These are phyloP conservation scores for Auricularia cornea DNA, from an alignment of 768 basidiomycete genomes.

Conservation along the genomic window DNA sequence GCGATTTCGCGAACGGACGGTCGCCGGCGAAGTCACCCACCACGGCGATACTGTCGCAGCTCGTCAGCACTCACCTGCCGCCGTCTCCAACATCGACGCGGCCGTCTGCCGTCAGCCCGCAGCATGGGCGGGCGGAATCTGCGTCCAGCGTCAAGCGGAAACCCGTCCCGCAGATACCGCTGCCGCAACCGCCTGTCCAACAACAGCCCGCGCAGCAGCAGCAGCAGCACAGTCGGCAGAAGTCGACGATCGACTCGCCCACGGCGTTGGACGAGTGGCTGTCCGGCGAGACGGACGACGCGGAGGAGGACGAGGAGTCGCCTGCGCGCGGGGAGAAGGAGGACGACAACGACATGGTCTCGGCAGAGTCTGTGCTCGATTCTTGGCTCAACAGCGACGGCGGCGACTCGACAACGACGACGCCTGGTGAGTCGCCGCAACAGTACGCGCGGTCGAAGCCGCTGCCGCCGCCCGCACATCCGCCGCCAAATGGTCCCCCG, in stretches of 20 bases:
- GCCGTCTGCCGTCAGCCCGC: not conserved
- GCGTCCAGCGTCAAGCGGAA: not conserved
- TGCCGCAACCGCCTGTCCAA: not conserved
- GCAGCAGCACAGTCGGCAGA: not conserved
- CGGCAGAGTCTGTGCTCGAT: not conserved
- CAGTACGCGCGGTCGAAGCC: not conserved
- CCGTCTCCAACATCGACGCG: not conserved
- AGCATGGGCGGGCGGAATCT: not conserved
- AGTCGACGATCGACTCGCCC: not conserved
- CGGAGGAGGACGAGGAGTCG: not conserved
- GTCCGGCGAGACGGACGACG: too few relatives aligned
- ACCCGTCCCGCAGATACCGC: not conserved
- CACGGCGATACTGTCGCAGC: not conserved
- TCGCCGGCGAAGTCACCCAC: not conserved
- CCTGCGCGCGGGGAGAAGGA: not conserved
- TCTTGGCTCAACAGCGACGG: not conserved
- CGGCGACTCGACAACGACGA: not conserved
- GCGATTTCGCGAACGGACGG: not conserved
- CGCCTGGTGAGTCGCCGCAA: not conserved
- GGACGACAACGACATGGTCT: not conserved
- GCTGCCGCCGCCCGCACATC: not conserved
- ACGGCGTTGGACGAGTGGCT: not conserved
- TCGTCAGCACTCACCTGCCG: not conserved
- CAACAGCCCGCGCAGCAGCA: not conserved
- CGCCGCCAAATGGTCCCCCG: not conserved